Evolutionary conservation across 1,139 yeast genomes (phyloP), one percentile per base, ranked within the genome.

Genomic region (Saccharomycopsis hybrid): DNA sequence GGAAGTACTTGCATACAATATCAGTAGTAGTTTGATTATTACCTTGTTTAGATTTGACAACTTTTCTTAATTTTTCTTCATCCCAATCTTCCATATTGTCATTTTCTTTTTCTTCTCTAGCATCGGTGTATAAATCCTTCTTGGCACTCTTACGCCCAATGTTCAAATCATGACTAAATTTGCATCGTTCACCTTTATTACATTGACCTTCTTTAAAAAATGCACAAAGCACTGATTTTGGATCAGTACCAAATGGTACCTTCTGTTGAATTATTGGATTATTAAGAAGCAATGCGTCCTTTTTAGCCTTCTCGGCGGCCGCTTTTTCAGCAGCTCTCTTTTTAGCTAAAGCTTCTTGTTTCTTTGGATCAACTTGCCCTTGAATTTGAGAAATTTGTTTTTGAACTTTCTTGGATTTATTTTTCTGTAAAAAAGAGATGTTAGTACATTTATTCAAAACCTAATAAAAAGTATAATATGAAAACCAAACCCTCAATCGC

Each of bases 31-130:
- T 89, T 65, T 82, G 80, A 48, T 85, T 92, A 66, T 92, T 92
- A 51, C 97, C 97, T 62, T 89, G 97, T 70, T 92, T 94, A 50
- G 97, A 88, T 58, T 76, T 55, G 62, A 92, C 85, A 55, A 92
- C 98, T 42, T 76, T 76, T 64, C 95, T 78, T 65, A 92, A 80
- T 69, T 90, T 92, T 60, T 82, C 97, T 69, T 92, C 97, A 69
- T 90, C 97, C 98, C 98, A 92, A 45, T 74, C 76, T 61, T 90
- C 97, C 97, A 92, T 90, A 3, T 95, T 87, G 68, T 92, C 97
- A 29, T 73, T 72, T 59, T 82, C 87, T 47, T 66, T 69, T 5
- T 42, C 28, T 31, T 66, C 69, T 66, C 97, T 80, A 42, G 82
- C 89, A 69, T 92, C 99, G 18, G 95, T 82, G 71, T 92, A 94